Conservation (phyloP, 2,329 filamentous ascomycete genomes). For the Gremmenia infestans region DNA sequence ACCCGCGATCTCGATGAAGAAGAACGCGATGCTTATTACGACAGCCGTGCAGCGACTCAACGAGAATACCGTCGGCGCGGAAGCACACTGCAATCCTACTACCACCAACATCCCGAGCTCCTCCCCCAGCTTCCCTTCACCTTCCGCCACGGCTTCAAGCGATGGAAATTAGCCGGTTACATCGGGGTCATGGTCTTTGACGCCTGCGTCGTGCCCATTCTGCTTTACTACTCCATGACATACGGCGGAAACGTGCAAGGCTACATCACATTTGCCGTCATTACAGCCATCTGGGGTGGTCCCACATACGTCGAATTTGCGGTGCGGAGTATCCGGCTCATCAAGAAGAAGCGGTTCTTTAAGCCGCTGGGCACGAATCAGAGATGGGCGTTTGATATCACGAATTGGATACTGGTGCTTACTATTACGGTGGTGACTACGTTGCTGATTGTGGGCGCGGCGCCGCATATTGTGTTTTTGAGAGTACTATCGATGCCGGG, state of each 20-base stretch:
- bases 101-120: constrained; percentile 20
- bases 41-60: constrained; percentile 20
- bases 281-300: constrained; percentile 51
- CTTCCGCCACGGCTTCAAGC: constrained; percentile 24
- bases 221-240: constrained; percentile 47
- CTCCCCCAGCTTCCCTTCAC: constrained; percentile 23
- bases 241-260: constrained; percentile 34
- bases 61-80: constrained; percentile 19
- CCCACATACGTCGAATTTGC: constrained; percentile 51
- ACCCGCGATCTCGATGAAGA: constrained; percentile 8
- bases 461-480: constrained; percentile 45
- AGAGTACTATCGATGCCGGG: constrained; percentile 48
- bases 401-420: constrained; percentile 36
- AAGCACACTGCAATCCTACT: constrained; percentile 22
- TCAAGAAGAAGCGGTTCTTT: constrained; percentile 45
- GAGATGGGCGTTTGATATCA: constrained; percentile 48
- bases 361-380: constrained; percentile 42
- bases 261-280: constrained; percentile 45
- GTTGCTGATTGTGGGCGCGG: constrained; percentile 46
- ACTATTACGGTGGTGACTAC: constrained; percentile 46
- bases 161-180: constrained; percentile 25
- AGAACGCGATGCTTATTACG: constrained; percentile 20
- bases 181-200: constrained; percentile 43
- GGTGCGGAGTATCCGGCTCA: constrained; percentile 43
- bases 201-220: constrained; percentile 44